Conservation (phyloP, 2,329 filamentous ascomycete species). For the Amylocarpus encephaloides region DNA sequence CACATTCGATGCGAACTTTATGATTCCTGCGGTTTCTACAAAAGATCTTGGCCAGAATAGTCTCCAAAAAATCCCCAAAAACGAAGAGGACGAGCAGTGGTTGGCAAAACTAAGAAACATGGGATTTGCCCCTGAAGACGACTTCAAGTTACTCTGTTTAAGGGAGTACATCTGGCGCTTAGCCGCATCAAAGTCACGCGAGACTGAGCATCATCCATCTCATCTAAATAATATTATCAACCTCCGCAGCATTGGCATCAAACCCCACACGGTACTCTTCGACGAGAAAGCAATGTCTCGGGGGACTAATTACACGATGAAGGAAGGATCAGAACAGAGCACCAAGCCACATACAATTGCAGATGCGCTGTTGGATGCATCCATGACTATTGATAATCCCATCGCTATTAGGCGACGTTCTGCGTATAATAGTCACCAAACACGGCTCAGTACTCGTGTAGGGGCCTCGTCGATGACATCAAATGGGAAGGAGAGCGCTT, state of each 20-base stretch:
- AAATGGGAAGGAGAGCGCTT: slow-evolving; percentile 16
- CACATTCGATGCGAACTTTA: slow-evolving; percentile 53
- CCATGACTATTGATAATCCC: slow-evolving; percentile 74
- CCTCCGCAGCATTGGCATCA: slow-evolving; percentile 68
- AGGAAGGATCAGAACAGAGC: slow-evolving; percentile 33
- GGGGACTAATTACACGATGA: slow-evolving; percentile 31
- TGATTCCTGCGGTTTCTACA: slow-evolving; percentile 47
- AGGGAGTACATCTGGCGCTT: slow-evolving; percentile 89
- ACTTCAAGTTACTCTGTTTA: slow-evolving; percentile 79
- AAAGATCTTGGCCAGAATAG: slow-evolving; percentile 51
- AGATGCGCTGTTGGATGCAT: slow-evolving; percentile 86
- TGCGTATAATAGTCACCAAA: slow-evolving; percentile 45
- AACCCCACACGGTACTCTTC: slow-evolving; percentile 86
- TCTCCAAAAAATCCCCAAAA: slow-evolving; percentile 61
- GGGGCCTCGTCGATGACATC: slow-evolving; percentile 10
- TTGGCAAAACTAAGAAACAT: slow-evolving; percentile 77
- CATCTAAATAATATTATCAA: slow-evolving; percentile 67
- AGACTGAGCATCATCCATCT: slow-evolving; percentile 19
- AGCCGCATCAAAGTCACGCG: slow-evolving; percentile 54
- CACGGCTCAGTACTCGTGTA: slow-evolving; percentile 35
- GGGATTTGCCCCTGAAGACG: slow-evolving; percentile 76
- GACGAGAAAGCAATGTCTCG: slow-evolving; percentile 62
- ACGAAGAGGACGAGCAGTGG: slow-evolving; percentile 94
- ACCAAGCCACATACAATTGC: slow-evolving; percentile 64
- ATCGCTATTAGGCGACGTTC: slow-evolving; percentile 47